Conservation (phyloP, 305 asterid genomes). For the Fraxinus nigra region DNA sequence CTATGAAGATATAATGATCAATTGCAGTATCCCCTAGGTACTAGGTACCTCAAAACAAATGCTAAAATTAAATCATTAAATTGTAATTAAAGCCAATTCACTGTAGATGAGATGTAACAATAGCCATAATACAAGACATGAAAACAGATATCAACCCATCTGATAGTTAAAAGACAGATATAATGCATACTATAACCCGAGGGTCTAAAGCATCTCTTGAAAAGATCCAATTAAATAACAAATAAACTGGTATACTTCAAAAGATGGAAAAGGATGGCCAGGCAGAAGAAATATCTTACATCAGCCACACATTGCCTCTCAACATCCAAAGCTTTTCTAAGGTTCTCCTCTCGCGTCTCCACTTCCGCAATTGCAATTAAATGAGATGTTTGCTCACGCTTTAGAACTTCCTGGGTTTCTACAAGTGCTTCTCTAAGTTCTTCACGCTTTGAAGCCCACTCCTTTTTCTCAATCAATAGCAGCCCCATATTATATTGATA, state of each 20-base stretch:
- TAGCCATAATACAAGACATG: not conserved
- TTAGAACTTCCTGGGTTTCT: slow-evolving; percentile 64
- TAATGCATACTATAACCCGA: not conserved
- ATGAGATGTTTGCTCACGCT: slow-evolving; percentile 75
- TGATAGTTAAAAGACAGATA: not conserved
- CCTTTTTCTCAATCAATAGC: slow-evolving; percentile 83
- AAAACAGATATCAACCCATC: not conserved
- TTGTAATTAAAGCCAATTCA: not conserved
- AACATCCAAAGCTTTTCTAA: slow-evolving; percentile 54
- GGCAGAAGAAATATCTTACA: slow-evolving; percentile 37
- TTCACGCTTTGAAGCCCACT: slow-evolving; percentile 64
- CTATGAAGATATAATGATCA: not conserved
- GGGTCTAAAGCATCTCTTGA: not conserved
- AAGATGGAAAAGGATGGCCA: not conserved
- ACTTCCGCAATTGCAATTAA: slow-evolving; percentile 62
- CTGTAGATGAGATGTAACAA: not conserved
- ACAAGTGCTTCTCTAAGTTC: slow-evolving; percentile 57
- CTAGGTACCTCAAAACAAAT: not conserved
- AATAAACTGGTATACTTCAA: not conserved
- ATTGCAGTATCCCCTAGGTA: not conserved
- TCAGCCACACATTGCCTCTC: slow-evolving; percentile 68
- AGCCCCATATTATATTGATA: slow-evolving; percentile 91
- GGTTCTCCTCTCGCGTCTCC: slow-evolving; percentile 72
- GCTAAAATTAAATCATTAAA: not conserved
- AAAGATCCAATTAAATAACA: not conserved